Evolutionary conservation across 495 filamentous ascomycete genomes (phyloP), one percentile per base, ranked within the genome.

Genomic region (Aspergillus conjunctus): DNA sequence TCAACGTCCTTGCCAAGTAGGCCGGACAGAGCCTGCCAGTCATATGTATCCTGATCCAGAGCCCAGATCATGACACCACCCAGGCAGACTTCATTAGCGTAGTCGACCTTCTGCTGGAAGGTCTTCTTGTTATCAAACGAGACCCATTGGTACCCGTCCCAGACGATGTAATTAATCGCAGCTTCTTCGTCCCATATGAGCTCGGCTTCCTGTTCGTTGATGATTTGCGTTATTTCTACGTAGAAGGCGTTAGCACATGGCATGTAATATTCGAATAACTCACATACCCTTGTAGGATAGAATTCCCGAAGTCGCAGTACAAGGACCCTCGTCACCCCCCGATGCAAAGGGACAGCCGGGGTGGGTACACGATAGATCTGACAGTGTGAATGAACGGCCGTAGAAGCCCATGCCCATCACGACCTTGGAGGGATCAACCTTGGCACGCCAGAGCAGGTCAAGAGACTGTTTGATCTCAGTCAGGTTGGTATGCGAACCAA

Each of bases 391-490:
- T n/a, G 43, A 45, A 4, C 50, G 50, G 22, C 26, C 26, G 22
- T 52, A 52, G n/a, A 32, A 52, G 4, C 26, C 50, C 7, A 34
- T 14, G 7, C 50, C 50, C n/a, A 52, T 21, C 15, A 52, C 26
- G 10, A 52, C 50, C 15, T 52, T 52, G 6, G 22, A 32, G 4
- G 50, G 50, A 3, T 12, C 4, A 12, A 52, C 32, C 7, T 34
- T 7, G 11, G 11, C 20, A 4, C 50, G 50, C 50, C 50, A 52
- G 22, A 52, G 50, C 8, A 52, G 26, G 11, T 52, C 22, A n/a
- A 52, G 14, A 15, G 12, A 15, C 26, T 33, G 26, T 12, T 33
- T 34, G 30, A 52, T 52, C 50, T 52, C 50, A 14, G 50, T 52
- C 22, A 52, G 32, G 32, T 52, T 52, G 50, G 50, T 52, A 21